phyloP scores from a whole-genome alignment of 169 alveolate genomes.

The Babesia caballi region DNA sequence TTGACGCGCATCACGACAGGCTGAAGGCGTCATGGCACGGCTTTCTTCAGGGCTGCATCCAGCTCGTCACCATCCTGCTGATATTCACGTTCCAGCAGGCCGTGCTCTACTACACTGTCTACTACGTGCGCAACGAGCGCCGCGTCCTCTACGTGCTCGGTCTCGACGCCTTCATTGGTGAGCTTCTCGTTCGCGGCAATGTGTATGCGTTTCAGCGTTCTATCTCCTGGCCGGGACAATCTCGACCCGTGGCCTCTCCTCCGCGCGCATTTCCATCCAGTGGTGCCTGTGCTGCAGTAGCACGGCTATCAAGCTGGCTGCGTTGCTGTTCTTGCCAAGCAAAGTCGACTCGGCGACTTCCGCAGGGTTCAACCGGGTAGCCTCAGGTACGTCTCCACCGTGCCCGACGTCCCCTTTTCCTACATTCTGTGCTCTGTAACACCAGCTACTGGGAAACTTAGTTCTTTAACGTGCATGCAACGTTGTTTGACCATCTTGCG shows the following conservation, averaged over 20 bases:
- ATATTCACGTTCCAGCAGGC: conserved; percentile 54
- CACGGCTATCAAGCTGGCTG: conserved; percentile 26
- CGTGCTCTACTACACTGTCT: conserved; percentile 47
- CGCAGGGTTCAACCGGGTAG: conserved; percentile 5
- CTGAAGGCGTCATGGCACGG: conserved; percentile 1
- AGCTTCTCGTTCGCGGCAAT: not conserved
- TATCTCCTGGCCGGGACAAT: conserved; percentile 34
- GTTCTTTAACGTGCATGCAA: too few species aligned
- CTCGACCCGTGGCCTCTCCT: conserved; percentile 12
- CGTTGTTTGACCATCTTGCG: too few species aligned
- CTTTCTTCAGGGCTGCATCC: conserved; percentile 10
- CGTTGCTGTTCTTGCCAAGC: not conserved
- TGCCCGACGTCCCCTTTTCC: not conserved
- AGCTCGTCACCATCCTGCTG: conserved; percentile 37
- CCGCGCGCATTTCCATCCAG: conserved; percentile 33
- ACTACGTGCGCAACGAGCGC: conserved; percentile 36
- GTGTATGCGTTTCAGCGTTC: conserved; percentile 2
- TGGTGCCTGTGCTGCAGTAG: conserved; percentile 60
- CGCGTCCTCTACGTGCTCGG: conserved; percentile 31
- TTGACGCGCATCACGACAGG: not conserved
- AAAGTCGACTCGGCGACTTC: not conserved
- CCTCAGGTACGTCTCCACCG: conserved; percentile 16
- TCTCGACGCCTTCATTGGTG: conserved; percentile 45
- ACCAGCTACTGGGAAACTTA: too few species aligned
- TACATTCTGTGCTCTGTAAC: not conserved